Evolutionary conservation across 495 filamentous ascomycete species (phyloP).

Genomic region (Podospora anserina): DNA sequence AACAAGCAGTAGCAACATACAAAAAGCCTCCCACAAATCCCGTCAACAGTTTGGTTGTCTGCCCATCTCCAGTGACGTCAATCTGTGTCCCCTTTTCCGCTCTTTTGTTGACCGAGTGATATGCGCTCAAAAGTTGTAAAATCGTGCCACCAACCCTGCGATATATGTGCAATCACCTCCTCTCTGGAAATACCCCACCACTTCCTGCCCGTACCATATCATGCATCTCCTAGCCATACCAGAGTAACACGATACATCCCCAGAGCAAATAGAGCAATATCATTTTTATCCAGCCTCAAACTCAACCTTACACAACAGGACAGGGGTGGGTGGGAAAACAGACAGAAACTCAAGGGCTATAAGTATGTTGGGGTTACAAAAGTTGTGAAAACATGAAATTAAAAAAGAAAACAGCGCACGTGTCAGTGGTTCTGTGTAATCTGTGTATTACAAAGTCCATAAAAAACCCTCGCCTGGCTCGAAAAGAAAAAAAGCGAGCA

Average conservation of each 20-base stretch:
- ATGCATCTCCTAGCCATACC: not conserved
- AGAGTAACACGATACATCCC: not conserved
- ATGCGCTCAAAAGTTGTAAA: not conserved
- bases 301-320: not conserved
- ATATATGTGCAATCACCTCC: not conserved
- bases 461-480: not conserved
- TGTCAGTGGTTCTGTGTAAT: not conserved
- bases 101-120: not conserved
- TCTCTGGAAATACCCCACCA: not conserved
- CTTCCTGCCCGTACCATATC: not conserved
- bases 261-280: not conserved
- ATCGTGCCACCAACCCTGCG: not conserved
- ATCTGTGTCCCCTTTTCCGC: not conserved
- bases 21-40: not conserved
- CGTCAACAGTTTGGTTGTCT: not conserved
- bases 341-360: not conserved
- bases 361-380: not conserved
- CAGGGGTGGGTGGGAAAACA: not conserved
- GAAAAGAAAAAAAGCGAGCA: not conserved
- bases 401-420: not conserved
- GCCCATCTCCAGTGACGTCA: not conserved
- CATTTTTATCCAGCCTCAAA: constrained; percentile 3
- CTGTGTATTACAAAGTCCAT: not conserved
- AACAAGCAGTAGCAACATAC: not conserved
- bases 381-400: not conserved